Evolutionary conservation across 768 basidiomycete species (phyloP).

Genomic region (Gymnopilus junonius): DNA sequence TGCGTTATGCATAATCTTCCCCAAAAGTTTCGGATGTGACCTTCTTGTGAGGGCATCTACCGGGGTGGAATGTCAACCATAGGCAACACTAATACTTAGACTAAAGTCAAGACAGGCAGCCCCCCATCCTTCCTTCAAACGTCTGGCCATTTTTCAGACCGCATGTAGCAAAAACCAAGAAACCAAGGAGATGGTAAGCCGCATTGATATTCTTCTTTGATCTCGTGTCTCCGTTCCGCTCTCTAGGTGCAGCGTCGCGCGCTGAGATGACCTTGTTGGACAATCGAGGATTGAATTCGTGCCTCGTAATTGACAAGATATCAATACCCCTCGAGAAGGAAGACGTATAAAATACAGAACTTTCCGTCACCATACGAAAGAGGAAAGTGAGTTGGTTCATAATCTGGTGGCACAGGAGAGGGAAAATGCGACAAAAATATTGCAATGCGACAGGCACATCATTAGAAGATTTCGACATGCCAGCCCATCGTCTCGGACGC

Average conservation of each 20-base stretch:
- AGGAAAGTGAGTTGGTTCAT: conserved; percentile 1
- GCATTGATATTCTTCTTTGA: not conserved
- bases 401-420: conserved; percentile 1
- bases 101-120: no score
- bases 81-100: not conserved
- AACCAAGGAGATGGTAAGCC: not conserved
- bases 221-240: not conserved
- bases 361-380: not conserved
- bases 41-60: not conserved
- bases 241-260: not conserved
- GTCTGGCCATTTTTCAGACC: not conserved
- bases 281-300: not conserved
- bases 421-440: conserved; percentile 1
- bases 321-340: not conserved
- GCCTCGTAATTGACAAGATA: not conserved
- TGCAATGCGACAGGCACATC: conserved; percentile 6
- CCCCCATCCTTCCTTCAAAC: not conserved
- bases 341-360: not conserved
- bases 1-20: not conserved
- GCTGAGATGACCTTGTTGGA: not conserved
- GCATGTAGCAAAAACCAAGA: not conserved
- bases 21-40: not conserved
- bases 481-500: conserved; percentile 4
- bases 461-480: conserved; percentile 3
- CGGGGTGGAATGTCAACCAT: not conserved